A percentile compares a stretch with the other conserved stretches of the same genome.
phyloP scores from a whole-genome alignment of 2,329 filamentous ascomycete species.

The Aspergillus sp. region DNA sequence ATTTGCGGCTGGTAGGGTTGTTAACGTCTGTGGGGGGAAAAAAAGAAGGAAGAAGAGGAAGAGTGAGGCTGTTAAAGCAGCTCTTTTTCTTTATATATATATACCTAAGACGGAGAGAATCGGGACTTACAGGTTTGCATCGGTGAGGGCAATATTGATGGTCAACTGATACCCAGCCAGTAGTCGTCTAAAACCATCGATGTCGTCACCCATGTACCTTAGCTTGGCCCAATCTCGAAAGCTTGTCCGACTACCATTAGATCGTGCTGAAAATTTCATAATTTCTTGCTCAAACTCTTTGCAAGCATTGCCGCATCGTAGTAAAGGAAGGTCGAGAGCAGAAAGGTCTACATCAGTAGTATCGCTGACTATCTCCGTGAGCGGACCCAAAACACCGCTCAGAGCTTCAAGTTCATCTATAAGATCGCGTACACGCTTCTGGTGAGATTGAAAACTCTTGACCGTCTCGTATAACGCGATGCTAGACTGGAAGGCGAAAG shows the following conservation, averaged over 20 bases:
- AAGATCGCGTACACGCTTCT: constrained; percentile 36
- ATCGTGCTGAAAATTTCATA: constrained; percentile 28
- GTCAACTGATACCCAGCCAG: constrained; percentile 39
- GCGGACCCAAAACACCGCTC: constrained; percentile 29
- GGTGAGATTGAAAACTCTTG: constrained; percentile 32
- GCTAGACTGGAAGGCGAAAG: constrained; percentile 37
- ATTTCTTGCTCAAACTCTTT: constrained; percentile 38
- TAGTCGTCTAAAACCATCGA: constrained; percentile 35
- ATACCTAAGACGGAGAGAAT: background rate
- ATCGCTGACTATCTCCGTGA: constrained; percentile 24
- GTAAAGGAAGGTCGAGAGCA: constrained; percentile 33
- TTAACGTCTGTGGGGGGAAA: too few relatives aligned
- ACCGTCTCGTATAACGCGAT: constrained; percentile 33
- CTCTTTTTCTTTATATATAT: too few relatives aligned
- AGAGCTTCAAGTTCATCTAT: constrained; percentile 35
- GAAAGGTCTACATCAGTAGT: constrained; percentile 21
- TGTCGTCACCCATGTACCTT: constrained; percentile 40
- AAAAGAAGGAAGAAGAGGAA: constrained; percentile 4
- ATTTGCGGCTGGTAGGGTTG: constrained; percentile 30
- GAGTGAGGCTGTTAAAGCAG: too few relatives aligned
- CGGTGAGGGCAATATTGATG: constrained; percentile 36
- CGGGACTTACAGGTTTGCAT: constrained; percentile 39
- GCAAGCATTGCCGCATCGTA: constrained; percentile 38
- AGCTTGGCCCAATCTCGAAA: constrained; percentile 43
- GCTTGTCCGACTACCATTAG: constrained; percentile 29